Conservation (phyloP, 345 rosid species). For the Draba incana region DNA sequence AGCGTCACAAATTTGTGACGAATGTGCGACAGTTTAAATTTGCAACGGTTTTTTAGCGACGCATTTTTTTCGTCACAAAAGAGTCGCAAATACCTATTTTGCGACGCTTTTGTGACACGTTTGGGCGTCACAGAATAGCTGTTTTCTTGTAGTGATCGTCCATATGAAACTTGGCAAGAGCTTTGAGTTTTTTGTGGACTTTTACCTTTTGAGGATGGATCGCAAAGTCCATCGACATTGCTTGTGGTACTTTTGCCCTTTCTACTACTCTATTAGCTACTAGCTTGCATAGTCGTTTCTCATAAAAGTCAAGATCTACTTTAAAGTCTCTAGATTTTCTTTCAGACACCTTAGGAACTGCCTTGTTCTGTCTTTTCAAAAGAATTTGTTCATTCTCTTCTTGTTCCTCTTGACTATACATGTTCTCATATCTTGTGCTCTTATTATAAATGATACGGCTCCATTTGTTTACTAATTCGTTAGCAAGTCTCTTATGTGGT, state of each 20-base stretch:
- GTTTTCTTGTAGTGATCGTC: too few species aligned
- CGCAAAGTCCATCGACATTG: conserved; percentile 69
- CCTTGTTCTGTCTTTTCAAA: conserved; percentile 51
- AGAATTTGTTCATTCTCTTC: conserved; percentile 49
- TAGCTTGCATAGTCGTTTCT: conserved; percentile 51
- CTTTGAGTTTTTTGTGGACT: conserved; percentile 60
- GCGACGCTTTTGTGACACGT: too few species aligned
- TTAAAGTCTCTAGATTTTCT: conserved; percentile 56
- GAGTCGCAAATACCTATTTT: too few species aligned
- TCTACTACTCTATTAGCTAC: conserved; percentile 47
- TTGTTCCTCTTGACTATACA: conserved; percentile 63
- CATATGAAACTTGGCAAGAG: conserved; percentile 48
- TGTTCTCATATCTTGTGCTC: conserved; percentile 83
- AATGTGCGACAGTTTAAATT: too few species aligned
- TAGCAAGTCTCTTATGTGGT: conserved; percentile 75
- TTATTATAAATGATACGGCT: conserved; percentile 79
- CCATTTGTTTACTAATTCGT: conserved; percentile 81
- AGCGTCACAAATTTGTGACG: too few species aligned
- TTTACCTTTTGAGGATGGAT: conserved; percentile 73
- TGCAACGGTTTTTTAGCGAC: too few species aligned
- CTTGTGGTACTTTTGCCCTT: conserved; percentile 70
- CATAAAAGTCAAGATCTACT: conserved; percentile 61
- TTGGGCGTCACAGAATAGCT: too few species aligned
- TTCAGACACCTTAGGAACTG: conserved; percentile 43
- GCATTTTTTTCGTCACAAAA: too few species aligned